Conservation (phyloP, 352 stramenopile genomes). For the Globisporangium perplexum region DNA sequence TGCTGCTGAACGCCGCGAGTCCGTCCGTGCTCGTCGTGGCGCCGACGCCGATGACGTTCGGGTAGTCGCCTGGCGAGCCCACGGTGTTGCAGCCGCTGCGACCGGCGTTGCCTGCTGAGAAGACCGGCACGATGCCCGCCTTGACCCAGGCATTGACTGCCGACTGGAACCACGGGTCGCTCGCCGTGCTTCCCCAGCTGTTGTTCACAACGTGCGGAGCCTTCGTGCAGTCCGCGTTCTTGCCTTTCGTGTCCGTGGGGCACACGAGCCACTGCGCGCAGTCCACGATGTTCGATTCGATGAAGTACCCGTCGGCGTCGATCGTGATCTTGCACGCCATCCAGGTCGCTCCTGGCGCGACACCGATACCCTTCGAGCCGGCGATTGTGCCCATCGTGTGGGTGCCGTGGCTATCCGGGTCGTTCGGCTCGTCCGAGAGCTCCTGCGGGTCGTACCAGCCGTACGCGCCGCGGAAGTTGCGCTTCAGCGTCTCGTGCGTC, state of each 20-base stretch:
- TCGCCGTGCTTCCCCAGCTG: constrained; percentile 18
- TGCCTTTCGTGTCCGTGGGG: constrained; percentile 17
- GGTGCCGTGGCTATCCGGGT: constrained; percentile 3
- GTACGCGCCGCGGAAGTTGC: constrained; percentile 14
- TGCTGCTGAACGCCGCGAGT: constrained; percentile 14
- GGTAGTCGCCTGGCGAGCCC: constrained; percentile 19
- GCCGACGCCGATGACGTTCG: constrained; percentile 22
- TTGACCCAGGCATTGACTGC: constrained; percentile 15
- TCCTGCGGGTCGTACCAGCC: constrained; percentile 14
- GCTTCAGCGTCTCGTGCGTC: constrained; percentile 16
- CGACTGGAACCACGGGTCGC: constrained; percentile 9
- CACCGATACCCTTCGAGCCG: constrained; percentile 8
- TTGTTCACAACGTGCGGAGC: constrained; percentile 22
- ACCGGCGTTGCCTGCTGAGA: constrained; percentile 16
- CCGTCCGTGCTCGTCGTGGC: constrained; percentile 13
- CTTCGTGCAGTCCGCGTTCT: constrained; percentile 13
- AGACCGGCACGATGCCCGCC: constrained; percentile 22
- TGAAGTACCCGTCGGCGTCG: neutral
- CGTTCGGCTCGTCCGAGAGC: neutral
- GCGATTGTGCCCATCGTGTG: constrained; percentile 14
- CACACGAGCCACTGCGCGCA: constrained; percentile 24
- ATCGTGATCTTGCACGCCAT: constrained; percentile 14
- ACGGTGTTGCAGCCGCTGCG: constrained; percentile 8
- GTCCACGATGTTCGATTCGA: constrained; percentile 11
- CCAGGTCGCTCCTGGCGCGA: constrained; percentile 11